These are phyloP conservation scores for Suhomyces kunorum DNA, from an alignment of 1,139 yeast genomes.

Conservation along the genomic window DNA sequence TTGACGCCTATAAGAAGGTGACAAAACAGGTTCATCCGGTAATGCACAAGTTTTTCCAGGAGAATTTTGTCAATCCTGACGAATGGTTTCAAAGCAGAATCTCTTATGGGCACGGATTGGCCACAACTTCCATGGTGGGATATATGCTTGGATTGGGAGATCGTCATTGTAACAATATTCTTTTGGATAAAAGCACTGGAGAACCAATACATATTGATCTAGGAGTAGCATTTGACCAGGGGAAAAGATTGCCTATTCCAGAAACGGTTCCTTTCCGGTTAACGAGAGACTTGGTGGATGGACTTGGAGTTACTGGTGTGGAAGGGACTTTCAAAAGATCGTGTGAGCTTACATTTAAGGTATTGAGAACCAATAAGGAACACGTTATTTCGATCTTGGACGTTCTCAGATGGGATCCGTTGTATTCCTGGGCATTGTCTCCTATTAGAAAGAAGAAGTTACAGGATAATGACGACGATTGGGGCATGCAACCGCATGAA, in stretches of 20 bases:
- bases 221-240: conserved; percentile 96
- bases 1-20: conserved; percentile 53
- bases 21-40: conserved; percentile 62
- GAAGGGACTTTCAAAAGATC: conserved; percentile 73
- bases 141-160: conserved; percentile 91
- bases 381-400: conserved; percentile 81
- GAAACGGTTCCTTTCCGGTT: conserved; percentile 92
- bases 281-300: conserved; percentile 89
- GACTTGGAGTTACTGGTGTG: conserved; percentile 81
- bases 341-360: conserved; percentile 73
- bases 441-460: conserved; percentile 62
- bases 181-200: conserved; percentile 76
- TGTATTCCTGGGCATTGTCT: conserved; percentile 86
- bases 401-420: conserved; percentile 88
- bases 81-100: conserved; percentile 71
- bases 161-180: conserved; percentile 86
- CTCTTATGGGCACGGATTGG: conserved; percentile 75
- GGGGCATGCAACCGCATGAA: conserved; percentile 36
- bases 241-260: conserved; percentile 79
- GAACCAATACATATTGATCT: conserved; percentile 95
- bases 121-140: conserved; percentile 85
- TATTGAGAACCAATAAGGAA: conserved; percentile 63
- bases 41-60: conserved; percentile 68
- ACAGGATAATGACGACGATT: conserved; percentile 42
- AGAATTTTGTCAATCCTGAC: conserved; percentile 64